Base-by-base conservation (phyloP, 768 basidiomycete genomes). In the Coprinopsis marcescibilis region DNA sequence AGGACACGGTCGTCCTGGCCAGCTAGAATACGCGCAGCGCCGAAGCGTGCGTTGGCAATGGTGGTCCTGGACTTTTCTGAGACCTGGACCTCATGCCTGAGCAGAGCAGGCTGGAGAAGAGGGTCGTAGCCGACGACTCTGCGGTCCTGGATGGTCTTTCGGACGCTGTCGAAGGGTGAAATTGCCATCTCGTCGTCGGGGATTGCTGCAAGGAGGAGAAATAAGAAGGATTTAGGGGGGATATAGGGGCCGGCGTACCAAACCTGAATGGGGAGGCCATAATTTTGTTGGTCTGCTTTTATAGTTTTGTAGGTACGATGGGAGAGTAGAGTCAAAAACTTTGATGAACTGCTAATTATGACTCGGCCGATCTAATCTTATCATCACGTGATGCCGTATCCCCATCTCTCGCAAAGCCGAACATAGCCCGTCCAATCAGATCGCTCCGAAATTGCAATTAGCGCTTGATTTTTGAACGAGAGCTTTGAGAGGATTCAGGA, bases 121-220 rank as follows among this genome's bases (percentile, higher is more conserved):
- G 95, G 94, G 56, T 97, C 94, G 63, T 97, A 95, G 43, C 85
- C 85, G 41, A 85, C 72, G 66, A 90, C 87, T 43, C 88, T 80
- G 41, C 82, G 75, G 67, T 91, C 88, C 61, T 84, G 80, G 66
- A 90, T 82, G 71, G 85, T 88, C 55, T 78, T 72, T 57, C 80
- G 73, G 53, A 87, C 73, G 52, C 77, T 75, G 33, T 73, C 69
- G 63, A 78, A 69, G 39, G 84, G 82, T 1, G 82, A 76, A 23
- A 80, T 71, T 68, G 76, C 65, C 72, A 75, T 76, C 56, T 69
- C 70, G 45, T 64, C 61, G 34, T 70, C 68, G 49, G 72, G 54
- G 55, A 72, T 73, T 78, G 59, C 51, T 45, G 17, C 7, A 8
- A 7, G 17, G 7, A 36, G 8, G 19, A 36, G 17, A 7, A 44